phyloP scores from a whole-genome alignment of 768 basidiomycete species.

The Galerina marginata region DNA sequence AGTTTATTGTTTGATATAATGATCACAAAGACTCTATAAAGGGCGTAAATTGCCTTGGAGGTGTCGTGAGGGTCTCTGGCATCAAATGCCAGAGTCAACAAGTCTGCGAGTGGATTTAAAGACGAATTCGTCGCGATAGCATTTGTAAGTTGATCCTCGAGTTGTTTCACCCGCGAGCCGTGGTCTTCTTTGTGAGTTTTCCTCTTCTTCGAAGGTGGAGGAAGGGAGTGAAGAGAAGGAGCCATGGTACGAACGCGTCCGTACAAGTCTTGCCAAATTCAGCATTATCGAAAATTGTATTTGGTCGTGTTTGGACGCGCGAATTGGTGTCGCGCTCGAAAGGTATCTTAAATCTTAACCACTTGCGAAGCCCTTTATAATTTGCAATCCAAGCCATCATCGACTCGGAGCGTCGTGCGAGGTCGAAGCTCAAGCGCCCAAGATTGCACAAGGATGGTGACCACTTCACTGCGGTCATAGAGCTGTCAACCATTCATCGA shows the following conservation, averaged over 20 bases:
- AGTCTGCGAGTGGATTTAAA: constrained; percentile 79
- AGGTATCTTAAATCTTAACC: too few relatives aligned
- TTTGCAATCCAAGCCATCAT: too few relatives aligned
- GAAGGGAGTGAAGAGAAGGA: constrained; percentile 47
- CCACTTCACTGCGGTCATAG: too few relatives aligned
- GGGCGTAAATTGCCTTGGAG: constrained; percentile 79
- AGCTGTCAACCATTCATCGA: too few relatives aligned
- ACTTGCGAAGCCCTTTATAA: too few relatives aligned
- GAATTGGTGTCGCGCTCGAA: too few relatives aligned
- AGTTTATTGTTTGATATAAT: constrained; percentile 67
- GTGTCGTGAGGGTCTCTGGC: constrained; percentile 58
- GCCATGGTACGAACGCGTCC: neutral
- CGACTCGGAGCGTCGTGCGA: too few relatives aligned
- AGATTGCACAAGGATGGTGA: too few relatives aligned
- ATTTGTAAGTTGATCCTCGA: constrained; percentile 61
- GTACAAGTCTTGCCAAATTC: too few relatives aligned
- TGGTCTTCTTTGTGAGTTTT: constrained; percentile 43
- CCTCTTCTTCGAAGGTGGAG: constrained; percentile 56
- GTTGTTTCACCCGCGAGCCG: constrained; percentile 39
- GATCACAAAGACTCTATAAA: constrained; percentile 78
- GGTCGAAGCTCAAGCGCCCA: too few relatives aligned
- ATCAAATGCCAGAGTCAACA: constrained; percentile 61
- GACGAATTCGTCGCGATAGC: constrained; percentile 63
- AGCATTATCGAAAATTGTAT: too few relatives aligned
- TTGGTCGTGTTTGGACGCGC: too few relatives aligned